Evolutionary conservation across 2,329 filamentous ascomycete species (phyloP).

Genomic region (Neofusicoccum kwambonambiense): DNA sequence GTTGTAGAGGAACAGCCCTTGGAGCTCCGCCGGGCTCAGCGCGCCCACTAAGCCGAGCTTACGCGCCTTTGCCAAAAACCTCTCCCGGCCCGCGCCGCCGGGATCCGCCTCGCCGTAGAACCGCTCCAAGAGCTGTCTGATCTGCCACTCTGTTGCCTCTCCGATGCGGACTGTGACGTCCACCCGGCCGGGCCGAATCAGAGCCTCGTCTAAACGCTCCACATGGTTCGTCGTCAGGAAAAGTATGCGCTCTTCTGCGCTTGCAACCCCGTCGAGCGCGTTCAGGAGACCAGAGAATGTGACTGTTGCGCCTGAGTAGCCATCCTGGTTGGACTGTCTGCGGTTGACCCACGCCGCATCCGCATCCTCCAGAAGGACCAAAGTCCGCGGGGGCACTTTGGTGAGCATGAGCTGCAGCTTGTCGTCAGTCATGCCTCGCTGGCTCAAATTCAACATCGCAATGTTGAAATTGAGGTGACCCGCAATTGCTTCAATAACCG

Average conservation of each 20-base stretch:
- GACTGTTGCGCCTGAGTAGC: slow-evolving; percentile 82
- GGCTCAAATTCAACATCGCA: slow-evolving; percentile 86
- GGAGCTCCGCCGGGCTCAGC: slow-evolving; percentile 84
- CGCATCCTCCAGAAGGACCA: slow-evolving; percentile 84
- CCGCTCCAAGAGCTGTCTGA: slow-evolving; percentile 83
- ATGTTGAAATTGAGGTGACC: slow-evolving; percentile 92
- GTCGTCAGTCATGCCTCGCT: slow-evolving; percentile 86
- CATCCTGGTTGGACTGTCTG: slow-evolving; percentile 72
- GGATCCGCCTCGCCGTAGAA: slow-evolving; percentile 85
- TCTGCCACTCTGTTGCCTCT: slow-evolving; percentile 82
- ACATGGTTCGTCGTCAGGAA: slow-evolving; percentile 96
- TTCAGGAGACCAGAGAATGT: slow-evolving; percentile 87
- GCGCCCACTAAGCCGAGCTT: slow-evolving; percentile 69
- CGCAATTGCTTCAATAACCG: slow-evolving; percentile 92
- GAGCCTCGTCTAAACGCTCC: slow-evolving; percentile 80
- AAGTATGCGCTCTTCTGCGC: slow-evolving; percentile 88
- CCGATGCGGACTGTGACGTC: slow-evolving; percentile 91
- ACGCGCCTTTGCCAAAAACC: slow-evolving; percentile 70
- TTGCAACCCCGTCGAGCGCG: slow-evolving; percentile 79
- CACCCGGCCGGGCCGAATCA: slow-evolving; percentile 87
- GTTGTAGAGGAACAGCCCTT: slow-evolving; percentile 93
- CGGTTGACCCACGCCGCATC: slow-evolving; percentile 88
- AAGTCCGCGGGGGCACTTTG: slow-evolving; percentile 77
- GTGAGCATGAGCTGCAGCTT: slow-evolving; percentile 82
- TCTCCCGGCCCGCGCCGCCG: slow-evolving; percentile 59